Base-by-base conservation (phyloP, 768 basidiomycete species). In the Dacryopinax primogenitus region DNA sequence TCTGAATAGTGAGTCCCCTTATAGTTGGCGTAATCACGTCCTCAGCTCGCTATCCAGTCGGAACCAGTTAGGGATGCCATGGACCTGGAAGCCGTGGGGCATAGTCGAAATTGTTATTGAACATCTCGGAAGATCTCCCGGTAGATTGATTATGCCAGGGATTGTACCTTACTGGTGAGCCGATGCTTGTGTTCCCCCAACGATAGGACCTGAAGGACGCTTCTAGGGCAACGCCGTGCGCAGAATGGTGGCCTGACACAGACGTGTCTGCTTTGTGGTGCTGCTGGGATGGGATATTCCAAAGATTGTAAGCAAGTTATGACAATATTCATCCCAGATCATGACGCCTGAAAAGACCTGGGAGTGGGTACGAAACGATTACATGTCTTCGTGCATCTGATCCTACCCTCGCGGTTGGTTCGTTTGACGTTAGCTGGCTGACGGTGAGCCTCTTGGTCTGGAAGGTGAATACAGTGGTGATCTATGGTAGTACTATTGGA, bases 361-460 rank as follows among this genome's bases (percentile, higher is more conserved):
- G 51, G 32, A 58, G 51, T 30, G 51, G 51, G 11, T 58, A 58
- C 18, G 51, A 58, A 6, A 58, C 51, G 4, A 58, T 58, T 30
- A 58, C 26, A 26, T 58, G 51, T 30, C 51, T 58, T 21, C 51
- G 51, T 28, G 13, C 51, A 58, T 58, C 51, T 30, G 51, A 58
- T 30, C 51, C 51, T 28, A 58, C 51, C 9, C 30, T 58, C 23
- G 51, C 51, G 7, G 51, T 58, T 4, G 51, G 51, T 9, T 58
- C 51, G 12, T 58, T 58, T 30, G 51, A 58, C 26, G 51, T 58
- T 11, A 58, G 13, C 7, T 58, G 51, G 51, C 51, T 58, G 9
- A 58, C 21, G 9, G 51, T 58, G 32, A 9, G 51, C 18, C 4
- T 13, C 13, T 3, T 58, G 3, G 15, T 13, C 11, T 32, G 32